Evolutionary conservation across 163 green algal genomes (phyloP).

Genomic region (Scenedesmus sp.): DNA sequence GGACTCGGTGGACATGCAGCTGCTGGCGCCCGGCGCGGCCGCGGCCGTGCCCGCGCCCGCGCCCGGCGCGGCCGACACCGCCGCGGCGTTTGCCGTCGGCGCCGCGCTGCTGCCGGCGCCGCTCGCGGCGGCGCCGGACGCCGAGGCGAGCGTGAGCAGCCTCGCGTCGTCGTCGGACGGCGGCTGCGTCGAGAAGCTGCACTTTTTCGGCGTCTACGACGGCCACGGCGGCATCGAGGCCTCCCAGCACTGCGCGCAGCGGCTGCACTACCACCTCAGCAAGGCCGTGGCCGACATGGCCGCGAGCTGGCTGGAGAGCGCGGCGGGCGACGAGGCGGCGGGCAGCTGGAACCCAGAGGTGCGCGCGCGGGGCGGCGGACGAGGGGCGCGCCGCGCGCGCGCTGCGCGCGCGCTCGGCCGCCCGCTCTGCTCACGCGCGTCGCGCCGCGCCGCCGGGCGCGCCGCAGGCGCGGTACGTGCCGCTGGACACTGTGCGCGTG

Average conservation of each 20-base stretch:
- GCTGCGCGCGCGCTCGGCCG: no score
- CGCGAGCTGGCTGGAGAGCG: not conserved
- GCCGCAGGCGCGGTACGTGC: conserved; percentile 16
- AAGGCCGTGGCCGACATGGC: conserved; percentile 63
- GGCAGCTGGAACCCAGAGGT: conserved; percentile 31
- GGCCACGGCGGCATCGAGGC: conserved; percentile 92
- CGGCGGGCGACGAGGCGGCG: conserved; percentile 2
- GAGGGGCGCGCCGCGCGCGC: no score
- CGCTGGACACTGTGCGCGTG: conserved; percentile 26
- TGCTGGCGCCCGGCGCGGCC: not conserved
- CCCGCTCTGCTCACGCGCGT: no score
- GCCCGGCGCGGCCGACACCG: not conserved
- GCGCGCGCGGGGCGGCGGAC: not conserved
- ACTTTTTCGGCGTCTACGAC: conserved; percentile 98
- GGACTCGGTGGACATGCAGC: conserved; percentile 10
- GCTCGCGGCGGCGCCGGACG: conserved; percentile 10
- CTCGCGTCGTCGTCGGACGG: conserved; percentile 24
- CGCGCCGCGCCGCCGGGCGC: no score
- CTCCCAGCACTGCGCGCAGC: conserved; percentile 83
- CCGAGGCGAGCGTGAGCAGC: conserved; percentile 38
- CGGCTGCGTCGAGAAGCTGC: conserved; percentile 75
- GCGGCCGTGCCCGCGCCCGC: not conserved
- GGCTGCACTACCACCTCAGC: conserved; percentile 84
- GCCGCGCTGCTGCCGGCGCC: not conserved
- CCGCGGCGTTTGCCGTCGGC: conserved; percentile 24